These are phyloP conservation scores for Tylopilus subfusipes DNA, from an alignment of 768 basidiomycete species.

Conservation along the genomic window DNA sequence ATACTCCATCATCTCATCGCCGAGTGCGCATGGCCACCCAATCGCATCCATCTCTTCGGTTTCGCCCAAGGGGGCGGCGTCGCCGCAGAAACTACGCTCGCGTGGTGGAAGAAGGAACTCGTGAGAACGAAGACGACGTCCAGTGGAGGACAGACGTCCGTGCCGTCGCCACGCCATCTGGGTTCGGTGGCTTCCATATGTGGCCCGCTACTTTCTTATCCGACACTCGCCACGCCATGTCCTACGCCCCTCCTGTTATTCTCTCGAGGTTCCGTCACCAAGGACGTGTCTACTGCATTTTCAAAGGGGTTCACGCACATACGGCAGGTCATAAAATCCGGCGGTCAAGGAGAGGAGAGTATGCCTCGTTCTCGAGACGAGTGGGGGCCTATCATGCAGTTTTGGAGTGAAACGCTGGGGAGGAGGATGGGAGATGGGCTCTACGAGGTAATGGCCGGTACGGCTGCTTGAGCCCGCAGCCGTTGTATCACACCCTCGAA, in stretches of 20 bases:
- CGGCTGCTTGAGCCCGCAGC: neutral
- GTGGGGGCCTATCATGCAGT: constrained; percentile 82
- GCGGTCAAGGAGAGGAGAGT: constrained; percentile 37
- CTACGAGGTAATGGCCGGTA: constrained; percentile 60
- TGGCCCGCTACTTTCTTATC: constrained; percentile 77
- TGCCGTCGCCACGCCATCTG: constrained; percentile 33
- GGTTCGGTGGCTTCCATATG: constrained; percentile 68
- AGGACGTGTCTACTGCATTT: constrained; percentile 48
- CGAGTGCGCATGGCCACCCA: constrained; percentile 61
- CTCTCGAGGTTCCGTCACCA: constrained; percentile 46
- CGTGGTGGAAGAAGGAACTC: constrained; percentile 47
- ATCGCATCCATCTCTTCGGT: constrained; percentile 81
- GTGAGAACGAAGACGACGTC: constrained; percentile 1
- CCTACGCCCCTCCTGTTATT: constrained; percentile 63
- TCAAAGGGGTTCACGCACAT: constrained; percentile 56
- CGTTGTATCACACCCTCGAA: neutral
- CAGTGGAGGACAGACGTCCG: constrained; percentile 7
- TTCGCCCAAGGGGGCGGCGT: constrained; percentile 86
- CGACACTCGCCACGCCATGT: constrained; percentile 50
- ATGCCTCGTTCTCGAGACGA: constrained; percentile 78
- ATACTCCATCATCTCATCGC: constrained; percentile 54
- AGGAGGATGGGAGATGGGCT: constrained; percentile 57
- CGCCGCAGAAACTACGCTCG: constrained; percentile 62
- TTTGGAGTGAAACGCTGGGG: constrained; percentile 72
- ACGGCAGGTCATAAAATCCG: constrained; percentile 46